Base-by-base conservation (phyloP, 2,329 filamentous ascomycete species). In the Hypomyces rosellus region DNA sequence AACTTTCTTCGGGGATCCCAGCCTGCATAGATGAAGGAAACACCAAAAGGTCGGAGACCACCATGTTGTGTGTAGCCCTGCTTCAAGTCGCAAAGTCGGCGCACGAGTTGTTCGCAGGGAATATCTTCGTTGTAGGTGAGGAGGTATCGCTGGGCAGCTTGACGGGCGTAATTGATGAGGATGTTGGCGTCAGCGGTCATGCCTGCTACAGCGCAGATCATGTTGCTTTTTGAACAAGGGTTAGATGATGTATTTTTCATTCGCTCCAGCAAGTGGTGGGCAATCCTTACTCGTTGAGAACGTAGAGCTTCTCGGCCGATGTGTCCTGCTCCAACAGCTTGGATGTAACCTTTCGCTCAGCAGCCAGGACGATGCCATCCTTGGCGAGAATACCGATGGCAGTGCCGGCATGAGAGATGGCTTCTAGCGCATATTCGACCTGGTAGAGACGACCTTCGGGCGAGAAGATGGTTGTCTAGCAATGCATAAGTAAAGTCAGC, bases 171-270 rank as follows among this genome's bases (percentile, higher is more conserved):
- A 80, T 99, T 99, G 84, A 99, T 99, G 69, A 99, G 89, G 72
- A 99, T 99, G 78, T 99, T 99, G 71, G 93, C 93, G 69, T 99
- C 93, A 65, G 93, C 93, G 42, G 91, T 99, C 92, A 99, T 97
- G 67, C 93, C 93, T 63, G 93, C 93, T 54, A 99, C 93, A 55
- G 93, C 93, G 73, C 91, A 96, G 73, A 99, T 97, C 95, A 99
- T 99, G 78, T 99, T 99, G 76, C 92, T 97, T 59, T 5, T 59
- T 5, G 16, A 34, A 34, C 1, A 8, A 43, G 13, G 12, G 22
- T 43, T 20, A 43, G 40, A 43, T 11, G 14, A n/a, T 30, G 25
- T 43, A 20, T 20, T 20, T 30, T 16, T 12, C 20, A 25, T 25
- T 42, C 14, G 20, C 9, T 20, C 15, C 15, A 25, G 14, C 15